Evolutionary conservation across 2,329 filamentous ascomycete genomes (phyloP), one percentile per base, ranked within the genome.

Genomic region (Neofusicoccum umdonicola): DNA sequence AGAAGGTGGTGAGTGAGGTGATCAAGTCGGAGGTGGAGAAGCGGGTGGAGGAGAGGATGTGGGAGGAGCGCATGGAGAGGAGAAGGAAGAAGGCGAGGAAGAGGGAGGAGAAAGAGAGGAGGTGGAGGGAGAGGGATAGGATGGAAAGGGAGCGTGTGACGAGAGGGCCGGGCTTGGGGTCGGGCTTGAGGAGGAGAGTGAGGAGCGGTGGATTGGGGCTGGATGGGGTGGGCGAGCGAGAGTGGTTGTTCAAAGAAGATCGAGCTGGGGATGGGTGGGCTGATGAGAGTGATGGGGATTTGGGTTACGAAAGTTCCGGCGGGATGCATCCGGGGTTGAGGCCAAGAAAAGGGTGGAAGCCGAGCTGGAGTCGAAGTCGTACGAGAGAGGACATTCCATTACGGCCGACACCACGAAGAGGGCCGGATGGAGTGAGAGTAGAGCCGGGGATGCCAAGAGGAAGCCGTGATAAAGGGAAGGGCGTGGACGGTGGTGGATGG

Each of bases 301-400:
- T 58, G 27, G 27, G 27, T 1, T 31, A 31, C 27, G 27, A 31
- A 2, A 31, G 27, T 7, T 31, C 27, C 27, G 27, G 27, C 27
- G 27, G 27, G 27, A 31, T 31, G 27, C 27, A 17, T 34, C 22
- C 37, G 13, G 41, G 27, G 27, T 31, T 31, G 5, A 5, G 22
- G 15, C 41, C 41, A 7, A 58, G 41, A 13, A 58, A 41, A 45
- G 54, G 54, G 1, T 58, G 54, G 54, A 27, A 41, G 11, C 31
- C 39, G 45, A 41, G 54, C 3, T 58, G 54, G 54, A 58, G 54
- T 58, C 54, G 54, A 22, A 58, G 54, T 58, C 54, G 39, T 17
- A 58, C 39, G 3, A 39, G 39, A 31, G 37, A 31, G 42, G 35
- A 39, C 1, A 56, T 42, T 42, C 11, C 19, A 22, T 37, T 7